phyloP scores from a whole-genome alignment of 225 moss, liverwort and hornwort species.

The Lunularia cruciata region DNA sequence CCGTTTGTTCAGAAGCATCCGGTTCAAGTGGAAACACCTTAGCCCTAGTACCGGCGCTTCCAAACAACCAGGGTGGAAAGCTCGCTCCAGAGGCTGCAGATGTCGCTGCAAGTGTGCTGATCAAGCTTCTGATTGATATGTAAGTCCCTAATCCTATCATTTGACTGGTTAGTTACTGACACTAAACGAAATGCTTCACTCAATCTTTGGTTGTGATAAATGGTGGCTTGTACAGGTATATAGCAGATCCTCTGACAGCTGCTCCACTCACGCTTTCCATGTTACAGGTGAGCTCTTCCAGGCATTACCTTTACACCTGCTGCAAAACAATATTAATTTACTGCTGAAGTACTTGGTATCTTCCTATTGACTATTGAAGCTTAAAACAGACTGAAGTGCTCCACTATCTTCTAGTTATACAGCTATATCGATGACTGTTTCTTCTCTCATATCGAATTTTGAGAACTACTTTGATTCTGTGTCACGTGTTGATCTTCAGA shows the following conservation, averaged over 20 bases:
- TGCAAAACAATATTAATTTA: too few species aligned
- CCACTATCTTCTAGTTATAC: too few species aligned
- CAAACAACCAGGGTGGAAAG: constrained; percentile 78
- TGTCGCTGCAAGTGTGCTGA: constrained; percentile 98
- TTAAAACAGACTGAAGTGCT: too few species aligned
- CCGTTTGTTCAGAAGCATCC: constrained; percentile 87
- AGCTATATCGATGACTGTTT: too few species aligned
- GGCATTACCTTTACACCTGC: too few species aligned
- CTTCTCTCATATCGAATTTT: too few species aligned
- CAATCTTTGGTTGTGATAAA: background rate
- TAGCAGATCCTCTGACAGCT: constrained; percentile 85
- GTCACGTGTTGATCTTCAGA: too few species aligned
- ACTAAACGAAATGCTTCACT: background rate
- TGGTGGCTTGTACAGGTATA: constrained; percentile 67
- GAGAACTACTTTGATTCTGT: too few species aligned
- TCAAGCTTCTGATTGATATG: constrained; percentile 99
- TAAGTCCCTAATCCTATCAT: constrained; percentile 42
- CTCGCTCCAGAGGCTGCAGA: constrained; percentile 79
- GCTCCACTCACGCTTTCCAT: constrained; percentile 89
- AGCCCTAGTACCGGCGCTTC: constrained; percentile 55
- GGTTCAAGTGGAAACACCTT: constrained; percentile 59
- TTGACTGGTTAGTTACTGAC: background rate
- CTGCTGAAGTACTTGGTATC: too few species aligned
- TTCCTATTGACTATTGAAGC: too few species aligned
- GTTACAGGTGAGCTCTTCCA: constrained; percentile 60